Percentiles rank a stretch among this genome's conserved stretches.
These are phyloP conservation scores for Tylopilus vinaceipallidus DNA, from an alignment of 768 basidiomycete species.

Conservation along the genomic window DNA sequence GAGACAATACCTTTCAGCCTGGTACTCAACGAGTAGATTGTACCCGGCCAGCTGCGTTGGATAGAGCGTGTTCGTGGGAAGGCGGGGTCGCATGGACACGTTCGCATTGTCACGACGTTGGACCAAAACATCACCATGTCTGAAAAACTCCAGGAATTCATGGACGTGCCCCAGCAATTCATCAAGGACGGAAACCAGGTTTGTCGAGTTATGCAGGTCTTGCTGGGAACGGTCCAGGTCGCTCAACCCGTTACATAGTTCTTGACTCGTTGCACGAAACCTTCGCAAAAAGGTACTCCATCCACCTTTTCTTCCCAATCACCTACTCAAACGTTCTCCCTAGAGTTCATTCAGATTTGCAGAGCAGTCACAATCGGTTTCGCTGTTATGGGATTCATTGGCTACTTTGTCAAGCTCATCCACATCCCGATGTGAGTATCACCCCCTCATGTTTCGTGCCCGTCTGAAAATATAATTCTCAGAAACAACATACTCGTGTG, in stretches of 20 bases:
- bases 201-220: too few species aligned
- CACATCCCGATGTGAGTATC: conserved; percentile 93
- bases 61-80: conserved; percentile 28
- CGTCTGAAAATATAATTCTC: conserved; percentile 16
- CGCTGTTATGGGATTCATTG: conserved; percentile 99
- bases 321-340: conserved; percentile 3
- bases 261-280: conserved; percentile 96
- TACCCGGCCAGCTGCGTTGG: neutral
- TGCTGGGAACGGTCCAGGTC: too few species aligned
- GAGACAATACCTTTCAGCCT: conserved; percentile 15
- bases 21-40: neutral
- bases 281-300: conserved; percentile 81
- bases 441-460: neutral
- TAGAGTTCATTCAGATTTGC: conserved; percentile 95
- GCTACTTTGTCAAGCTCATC: conserved; percentile 97
- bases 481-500: conserved; percentile 99
- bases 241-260: conserved; percentile 55
- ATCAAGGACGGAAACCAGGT: conserved; percentile 90
- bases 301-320: neutral
- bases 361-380: conserved; percentile 97
- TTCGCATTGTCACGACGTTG: conserved; percentile 21
- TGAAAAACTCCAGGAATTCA: conserved; percentile 86
- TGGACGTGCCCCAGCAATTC: conserved; percentile 91
- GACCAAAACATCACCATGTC: conserved; percentile 58
- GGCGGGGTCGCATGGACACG: conserved; percentile 23